phyloP scores from a whole-genome alignment of 257 asterid genomes.

The Solanum neorickii region DNA sequence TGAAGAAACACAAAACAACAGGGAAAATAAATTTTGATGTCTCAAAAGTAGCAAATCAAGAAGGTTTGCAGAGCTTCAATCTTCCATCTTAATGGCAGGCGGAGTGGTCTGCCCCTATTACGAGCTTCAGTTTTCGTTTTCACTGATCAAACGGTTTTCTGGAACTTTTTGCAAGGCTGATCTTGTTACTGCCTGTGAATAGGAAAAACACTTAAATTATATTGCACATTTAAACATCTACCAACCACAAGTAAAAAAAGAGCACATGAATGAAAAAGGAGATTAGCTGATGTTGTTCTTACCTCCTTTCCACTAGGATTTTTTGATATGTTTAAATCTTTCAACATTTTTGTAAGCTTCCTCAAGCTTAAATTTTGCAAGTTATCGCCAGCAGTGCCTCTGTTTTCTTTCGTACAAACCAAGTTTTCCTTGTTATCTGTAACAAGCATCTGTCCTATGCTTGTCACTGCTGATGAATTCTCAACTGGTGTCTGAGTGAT shows the following conservation, averaged over 20 bases:
- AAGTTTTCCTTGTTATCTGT: slow-evolving; percentile 41
- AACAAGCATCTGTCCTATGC: not conserved
- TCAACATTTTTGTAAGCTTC: slow-evolving; percentile 5
- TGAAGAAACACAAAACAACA: not conserved
- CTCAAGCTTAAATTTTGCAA: slow-evolving; percentile 22
- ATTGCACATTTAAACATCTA: not conserved
- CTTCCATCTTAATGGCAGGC: not conserved
- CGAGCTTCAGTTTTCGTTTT: not conserved
- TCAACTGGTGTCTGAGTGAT: not conserved
- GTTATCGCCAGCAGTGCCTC: slow-evolving; percentile 1
- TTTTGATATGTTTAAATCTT: slow-evolving; percentile 4
- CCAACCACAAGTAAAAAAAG: not conserved
- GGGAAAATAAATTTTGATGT: not conserved
- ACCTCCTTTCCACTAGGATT: not conserved
- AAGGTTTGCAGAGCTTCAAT: not conserved
- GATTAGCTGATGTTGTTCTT: not conserved
- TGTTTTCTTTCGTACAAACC: slow-evolving; percentile 5
- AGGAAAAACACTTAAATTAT: not conserved
- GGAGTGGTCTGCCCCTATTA: not conserved
- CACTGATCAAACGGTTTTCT: slow-evolving; percentile 16
- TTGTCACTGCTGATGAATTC: not conserved
- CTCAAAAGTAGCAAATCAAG: not conserved
- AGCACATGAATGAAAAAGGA: not conserved
- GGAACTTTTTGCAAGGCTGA: slow-evolving; percentile 40
- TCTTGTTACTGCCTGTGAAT: slow-evolving; percentile 6